Evolutionary conservation across 2,329 filamentous ascomycete genomes (phyloP), one percentile per base, ranked within the genome.

Genomic region (Venturia nashicola): DNA sequence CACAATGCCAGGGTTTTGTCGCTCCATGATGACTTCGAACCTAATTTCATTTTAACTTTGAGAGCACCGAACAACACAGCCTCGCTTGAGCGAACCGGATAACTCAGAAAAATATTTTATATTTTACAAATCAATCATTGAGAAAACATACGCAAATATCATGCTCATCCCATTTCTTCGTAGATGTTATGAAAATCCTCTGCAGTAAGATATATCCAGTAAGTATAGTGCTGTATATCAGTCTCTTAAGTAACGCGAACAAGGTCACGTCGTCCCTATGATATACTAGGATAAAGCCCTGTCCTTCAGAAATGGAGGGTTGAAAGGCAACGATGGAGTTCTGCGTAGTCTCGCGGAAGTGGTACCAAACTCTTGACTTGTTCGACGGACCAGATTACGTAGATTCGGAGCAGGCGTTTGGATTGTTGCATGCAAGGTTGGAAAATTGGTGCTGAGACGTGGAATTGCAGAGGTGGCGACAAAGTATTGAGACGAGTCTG

Each of bases 231-330:
- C 7, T 4, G 46, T 27, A 27, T 27, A 11, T 16, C 20, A 14
- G 8, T 16, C 20, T 27, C 46, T 9, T 51, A 5, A 51, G 20
- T n/a, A 14, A 5, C 32, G 7, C 3, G 8, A 5, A 51, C 14
- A 27, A 27, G 11, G 16, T 51, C 11, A 20, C 12, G 14, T 9
- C 11, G 20, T 27, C 46, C 2, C 16, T 5, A 27, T 20, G 12
- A 7, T 36, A 8, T 1, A 57, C 11, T n/a, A 3, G 14, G 6
- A 6, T 57, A 32, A 36, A 16, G 27, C 9, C 18, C 32, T 57
- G n/a, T 57, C 51, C 51, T 57, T 57, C 6, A 57, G 51, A n/a
- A 57, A 57, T 36, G 51, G 51, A 57, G 51, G 51, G 51, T 34
- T 36, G 51, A 57, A 57, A 1, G 51, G 51, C 32, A 57, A 57